Percentiles rank a stretch among this genome's conserved stretches.
Evolutionary conservation across 768 basidiomycete species (phyloP).

Genomic region (Leucosporidium scottii): DNA sequence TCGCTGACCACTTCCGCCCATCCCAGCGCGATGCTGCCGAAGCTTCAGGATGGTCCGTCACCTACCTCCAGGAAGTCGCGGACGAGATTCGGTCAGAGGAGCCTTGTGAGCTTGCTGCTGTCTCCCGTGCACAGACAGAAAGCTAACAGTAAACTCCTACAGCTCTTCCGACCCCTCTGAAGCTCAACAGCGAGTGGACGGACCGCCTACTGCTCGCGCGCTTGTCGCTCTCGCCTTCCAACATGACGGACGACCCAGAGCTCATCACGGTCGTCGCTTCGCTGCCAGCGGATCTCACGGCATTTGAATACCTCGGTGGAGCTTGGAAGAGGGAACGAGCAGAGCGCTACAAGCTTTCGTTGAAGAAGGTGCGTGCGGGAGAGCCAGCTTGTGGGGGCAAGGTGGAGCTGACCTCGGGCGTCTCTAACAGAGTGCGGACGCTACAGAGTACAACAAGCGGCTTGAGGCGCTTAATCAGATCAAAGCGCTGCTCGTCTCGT

Average conservation of each 20-base stretch:
- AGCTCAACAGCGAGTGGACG: slow-evolving; percentile 51
- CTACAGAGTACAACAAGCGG: slow-evolving; percentile 49
- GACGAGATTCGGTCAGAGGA: slow-evolving; percentile 61
- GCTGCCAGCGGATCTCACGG: slow-evolving; percentile 67
- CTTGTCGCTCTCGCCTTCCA: slow-evolving; percentile 67
- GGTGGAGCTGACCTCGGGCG: neutral
- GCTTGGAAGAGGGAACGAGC: slow-evolving; percentile 76
- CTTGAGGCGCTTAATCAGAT: slow-evolving; percentile 62
- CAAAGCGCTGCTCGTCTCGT: slow-evolving; percentile 76
- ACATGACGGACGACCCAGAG: slow-evolving; percentile 47
- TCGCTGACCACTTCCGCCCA: neutral
- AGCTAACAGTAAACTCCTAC: neutral
- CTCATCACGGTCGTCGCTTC: slow-evolving; percentile 50
- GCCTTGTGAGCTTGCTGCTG: slow-evolving; percentile 8
- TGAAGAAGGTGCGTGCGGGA: slow-evolving; percentile 55
- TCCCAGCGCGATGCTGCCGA: slow-evolving; percentile 56
- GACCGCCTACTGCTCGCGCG: slow-evolving; percentile 78
- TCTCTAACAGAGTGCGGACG: neutral
- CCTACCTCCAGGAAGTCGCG: slow-evolving; percentile 74
- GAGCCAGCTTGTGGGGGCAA: neutral
- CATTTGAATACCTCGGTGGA: slow-evolving; percentile 80
- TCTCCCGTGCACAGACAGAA: neutral
- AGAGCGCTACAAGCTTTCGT: slow-evolving; percentile 43
- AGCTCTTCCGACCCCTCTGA: slow-evolving; percentile 11
- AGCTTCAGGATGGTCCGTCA: slow-evolving; percentile 57